Percentiles rank a stretch among this genome's conserved stretches.
Evolutionary conservation across 495 filamentous ascomycete species (phyloP).

Genomic region (Neurospora sublineolata): DNA sequence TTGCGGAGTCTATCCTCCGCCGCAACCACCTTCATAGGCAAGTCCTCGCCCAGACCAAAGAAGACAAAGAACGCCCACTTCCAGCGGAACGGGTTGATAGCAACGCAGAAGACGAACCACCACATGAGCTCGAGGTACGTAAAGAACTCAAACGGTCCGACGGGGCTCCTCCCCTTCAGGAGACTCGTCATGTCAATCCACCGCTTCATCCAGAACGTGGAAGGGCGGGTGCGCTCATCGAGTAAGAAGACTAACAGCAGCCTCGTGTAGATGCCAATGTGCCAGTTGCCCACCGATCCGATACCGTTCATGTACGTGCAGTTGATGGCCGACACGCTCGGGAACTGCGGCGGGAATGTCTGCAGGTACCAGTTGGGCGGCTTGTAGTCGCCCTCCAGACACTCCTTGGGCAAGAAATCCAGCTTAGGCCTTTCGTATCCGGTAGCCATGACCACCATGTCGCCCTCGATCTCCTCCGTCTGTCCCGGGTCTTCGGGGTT

Average conservation of each 20-base stretch:
- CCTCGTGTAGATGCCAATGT: conserved; percentile 80
- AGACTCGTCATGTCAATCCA: conserved; percentile 81
- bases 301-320: conserved; percentile 76
- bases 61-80: conserved; percentile 70
- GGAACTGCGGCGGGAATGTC: conserved; percentile 59
- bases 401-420: conserved; percentile 56
- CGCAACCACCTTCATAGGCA: conserved; percentile 55
- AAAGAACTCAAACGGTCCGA: conserved; percentile 73
- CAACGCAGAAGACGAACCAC: conserved; percentile 72
- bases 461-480: conserved; percentile 50
- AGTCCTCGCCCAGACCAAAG: conserved; percentile 54
- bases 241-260: conserved; percentile 78
- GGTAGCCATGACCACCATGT: conserved; percentile 76
- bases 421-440: conserved; percentile 66
- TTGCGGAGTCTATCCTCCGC: conserved; percentile 49
- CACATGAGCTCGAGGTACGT: conserved; percentile 75
- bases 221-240: conserved; percentile 63
- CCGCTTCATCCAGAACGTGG: conserved; percentile 60
- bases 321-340: conserved; percentile 65
- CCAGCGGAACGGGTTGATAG: conserved; percentile 79
- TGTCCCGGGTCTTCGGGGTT: conserved; percentile 60
- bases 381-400: conserved; percentile 57
- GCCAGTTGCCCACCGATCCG: conserved; percentile 72
- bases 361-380: conserved; percentile 85
- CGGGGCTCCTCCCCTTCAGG: conserved; percentile 57